Base-by-base conservation (phyloP, 192 early-diverging fungal species). In the Coemansia sp. region DNA sequence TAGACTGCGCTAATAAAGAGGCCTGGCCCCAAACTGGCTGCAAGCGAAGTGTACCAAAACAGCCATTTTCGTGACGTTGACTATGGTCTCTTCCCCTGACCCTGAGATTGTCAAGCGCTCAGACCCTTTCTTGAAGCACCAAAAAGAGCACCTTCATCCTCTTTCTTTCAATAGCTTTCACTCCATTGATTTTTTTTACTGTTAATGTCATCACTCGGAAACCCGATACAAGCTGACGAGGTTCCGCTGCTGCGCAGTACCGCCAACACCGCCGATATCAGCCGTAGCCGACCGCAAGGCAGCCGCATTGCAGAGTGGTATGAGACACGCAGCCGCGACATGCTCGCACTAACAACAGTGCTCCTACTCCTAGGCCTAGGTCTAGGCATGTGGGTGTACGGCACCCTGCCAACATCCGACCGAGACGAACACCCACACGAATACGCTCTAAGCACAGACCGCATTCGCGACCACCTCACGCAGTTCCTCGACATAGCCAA, bases 351-450 rank as follows among this genome's bases (percentile, higher is more conserved):
- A 0, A 56, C 71, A n/a, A 74, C 77, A 10, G 55, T 74, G 6
- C 69, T 74, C 4, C 55, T 80, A 20, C 62, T 80, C 2, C 46
- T 74, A 4, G 72, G 77, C 9, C 35, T 65, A 10, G 77, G 77
- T 0, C 56, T 74, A 28, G 77, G 77, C 3, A 74, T 80, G 53
- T 74, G 72, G 72, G 77, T 71, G 2, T 80, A 80, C 72, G 72
- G 77, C 35, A 80, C 77, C 7, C 60, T 80, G 21, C 77, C 77
- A 2, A 71, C 77, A 5, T 80, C 77, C 2, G 77, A 80, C 63
- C 72, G 60, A 10, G 65, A 71, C 46, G 62, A 63, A 39, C 69
- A 82, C 43, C 79, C 73, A 3, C 73, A 73, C 57, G 79, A 76
- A 31, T 76, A 76, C 56, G 79, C 79, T 3, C 63, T 82, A 45